Percentiles rank a stretch among this genome's conserved stretches.
phyloP scores from a whole-genome alignment of 164 flowering plant genomes.

The Vitis rupestris region DNA sequence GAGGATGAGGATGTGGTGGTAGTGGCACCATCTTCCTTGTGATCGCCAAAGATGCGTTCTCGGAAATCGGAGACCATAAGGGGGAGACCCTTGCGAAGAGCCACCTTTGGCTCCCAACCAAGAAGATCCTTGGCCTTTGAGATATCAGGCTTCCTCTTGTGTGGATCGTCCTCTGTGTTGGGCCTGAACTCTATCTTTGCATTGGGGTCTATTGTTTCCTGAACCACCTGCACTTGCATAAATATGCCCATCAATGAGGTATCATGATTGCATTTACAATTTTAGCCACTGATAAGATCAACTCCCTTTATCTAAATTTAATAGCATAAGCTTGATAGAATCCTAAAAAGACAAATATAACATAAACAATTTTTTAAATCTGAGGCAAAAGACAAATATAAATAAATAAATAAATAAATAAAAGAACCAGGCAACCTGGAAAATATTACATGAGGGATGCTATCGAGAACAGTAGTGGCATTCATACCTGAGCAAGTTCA shows the following conservation, averaged over 20 bases:
- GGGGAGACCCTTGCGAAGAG: constrained; percentile 91
- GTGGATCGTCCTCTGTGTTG: constrained; percentile 97
- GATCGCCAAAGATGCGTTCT: constrained; percentile 85
- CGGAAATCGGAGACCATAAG: constrained; percentile 85
- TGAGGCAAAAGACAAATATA: too few species aligned
- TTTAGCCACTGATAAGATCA: too few species aligned
- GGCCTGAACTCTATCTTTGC: constrained; percentile 81
- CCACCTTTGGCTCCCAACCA: constrained; percentile 86
- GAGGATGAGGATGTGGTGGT: constrained; percentile 9
- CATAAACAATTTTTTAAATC: too few species aligned
- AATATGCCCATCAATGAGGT: background rate
- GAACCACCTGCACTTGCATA: constrained; percentile 65
- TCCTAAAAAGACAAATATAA: too few species aligned
- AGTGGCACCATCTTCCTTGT: constrained; percentile 36
- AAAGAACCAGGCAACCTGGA: too few species aligned
- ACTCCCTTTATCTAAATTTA: too few species aligned
- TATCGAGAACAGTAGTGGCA: background rate
- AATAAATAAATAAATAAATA: too few species aligned
- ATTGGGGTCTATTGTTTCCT: constrained; percentile 85
- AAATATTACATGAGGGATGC: background rate
- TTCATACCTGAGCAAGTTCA: constrained; percentile 69
- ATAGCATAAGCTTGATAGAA: too few species aligned
- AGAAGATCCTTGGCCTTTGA: constrained; percentile 78
- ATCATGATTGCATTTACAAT: too few species aligned
- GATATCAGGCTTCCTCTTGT: constrained; percentile 98